Evolutionary conservation across 148 eudicot genomes (phyloP).

Genomic region (Euryodendron excelsum): DNA sequence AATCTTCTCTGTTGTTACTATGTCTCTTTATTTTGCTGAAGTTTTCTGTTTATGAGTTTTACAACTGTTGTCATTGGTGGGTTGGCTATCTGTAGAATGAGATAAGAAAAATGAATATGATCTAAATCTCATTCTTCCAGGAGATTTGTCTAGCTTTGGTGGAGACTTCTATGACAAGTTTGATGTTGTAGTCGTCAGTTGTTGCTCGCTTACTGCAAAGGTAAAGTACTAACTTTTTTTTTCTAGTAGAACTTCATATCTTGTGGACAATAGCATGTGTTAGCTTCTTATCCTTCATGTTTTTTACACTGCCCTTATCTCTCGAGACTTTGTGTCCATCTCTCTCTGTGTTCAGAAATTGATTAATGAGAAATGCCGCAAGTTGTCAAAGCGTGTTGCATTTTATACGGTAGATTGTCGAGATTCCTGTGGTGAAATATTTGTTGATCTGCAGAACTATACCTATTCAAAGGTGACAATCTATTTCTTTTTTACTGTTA

Average conservation of each 20-base stretch:
- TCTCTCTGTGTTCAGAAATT: slow-evolving; percentile 40
- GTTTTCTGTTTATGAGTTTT: not conserved
- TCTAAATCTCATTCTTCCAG: slow-evolving; percentile 30
- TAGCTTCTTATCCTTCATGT: not conserved
- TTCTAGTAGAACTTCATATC: not conserved
- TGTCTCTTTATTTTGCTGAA: not conserved
- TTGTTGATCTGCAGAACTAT: slow-evolving; percentile 82
- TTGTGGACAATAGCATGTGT: not conserved
- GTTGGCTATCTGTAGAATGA: not conserved
- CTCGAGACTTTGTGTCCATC: not conserved
- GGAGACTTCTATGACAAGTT: slow-evolving; percentile 72
- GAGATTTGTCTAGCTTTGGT: slow-evolving; percentile 57
- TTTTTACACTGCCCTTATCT: not conserved
- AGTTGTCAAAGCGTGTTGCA: slow-evolving; percentile 69
- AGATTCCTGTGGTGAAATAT: slow-evolving; percentile 92
- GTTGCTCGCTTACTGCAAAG: slow-evolving; percentile 66
- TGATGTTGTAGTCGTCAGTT: slow-evolving; percentile 75
- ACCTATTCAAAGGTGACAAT: slow-evolving; percentile 58
- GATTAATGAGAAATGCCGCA: slow-evolving; percentile 84
- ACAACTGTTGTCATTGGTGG: not conserved
- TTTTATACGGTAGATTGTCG: slow-evolving; percentile 89
- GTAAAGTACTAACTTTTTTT: slow-evolving; percentile 28
- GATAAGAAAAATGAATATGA: no score
- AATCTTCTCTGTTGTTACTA: not conserved
- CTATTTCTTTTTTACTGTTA: not conserved